Conservation (phyloP, 306 rosid species). For the Rubus idaeus region DNA sequence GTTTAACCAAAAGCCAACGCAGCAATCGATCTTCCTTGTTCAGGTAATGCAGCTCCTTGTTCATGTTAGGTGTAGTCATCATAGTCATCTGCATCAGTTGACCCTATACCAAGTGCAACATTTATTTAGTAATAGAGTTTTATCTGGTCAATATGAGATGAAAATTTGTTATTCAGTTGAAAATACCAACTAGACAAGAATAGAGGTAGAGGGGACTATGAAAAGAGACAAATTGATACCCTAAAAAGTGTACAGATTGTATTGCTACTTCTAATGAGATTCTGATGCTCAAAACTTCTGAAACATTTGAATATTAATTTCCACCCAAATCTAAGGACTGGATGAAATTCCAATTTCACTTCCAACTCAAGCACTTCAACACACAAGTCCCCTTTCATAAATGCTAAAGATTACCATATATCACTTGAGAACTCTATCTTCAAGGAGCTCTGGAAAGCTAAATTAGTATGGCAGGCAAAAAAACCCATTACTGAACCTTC, state of each 20-base stretch:
- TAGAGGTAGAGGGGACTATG: not conserved
- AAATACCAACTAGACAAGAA: not conserved
- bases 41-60: slow-evolving; percentile 90
- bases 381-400: not conserved
- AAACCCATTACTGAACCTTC: not conserved
- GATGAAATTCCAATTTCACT: not conserved
- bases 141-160: not conserved
- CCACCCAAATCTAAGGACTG: not conserved
- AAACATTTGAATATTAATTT: not conserved
- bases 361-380: not conserved
- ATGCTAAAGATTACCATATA: not conserved
- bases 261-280: no score
- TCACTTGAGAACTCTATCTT: not conserved
- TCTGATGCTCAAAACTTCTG: not conserved
- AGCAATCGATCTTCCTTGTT: slow-evolving; percentile 85
- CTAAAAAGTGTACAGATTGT: not conserved
- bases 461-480: not conserved
- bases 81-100: slow-evolving; percentile 85
- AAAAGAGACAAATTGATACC: not conserved
- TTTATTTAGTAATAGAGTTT: not conserved
- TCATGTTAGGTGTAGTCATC: slow-evolving; percentile 90
- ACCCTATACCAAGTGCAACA: slow-evolving; percentile 52
- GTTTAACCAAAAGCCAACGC: slow-evolving; percentile 86
- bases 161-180: not conserved
- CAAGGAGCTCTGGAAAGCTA: not conserved